Conservation (phyloP, 2,329 filamentous ascomycete genomes). For the Helotiales sp. region DNA sequence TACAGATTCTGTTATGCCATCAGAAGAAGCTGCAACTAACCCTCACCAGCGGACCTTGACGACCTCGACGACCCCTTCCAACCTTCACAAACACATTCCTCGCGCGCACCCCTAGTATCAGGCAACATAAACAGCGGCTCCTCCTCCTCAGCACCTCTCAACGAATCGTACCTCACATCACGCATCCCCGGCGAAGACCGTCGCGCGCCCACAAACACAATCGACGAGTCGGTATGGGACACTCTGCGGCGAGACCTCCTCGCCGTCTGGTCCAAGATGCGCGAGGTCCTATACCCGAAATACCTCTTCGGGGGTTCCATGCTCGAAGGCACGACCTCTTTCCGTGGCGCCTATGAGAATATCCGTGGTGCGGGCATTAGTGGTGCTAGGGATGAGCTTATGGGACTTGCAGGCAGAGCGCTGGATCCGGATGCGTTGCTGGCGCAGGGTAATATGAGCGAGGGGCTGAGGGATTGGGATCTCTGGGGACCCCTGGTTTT, state of each 20-base stretch:
- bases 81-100: conserved; percentile 66
- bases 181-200: conserved; percentile 93
- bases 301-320: conserved; percentile 80
- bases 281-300: conserved; percentile 93
- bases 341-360: conserved; percentile 66
- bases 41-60: conserved; percentile 53
- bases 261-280: conserved; percentile 97
- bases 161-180: conserved; percentile 84
- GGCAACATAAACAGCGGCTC: conserved; percentile 73
- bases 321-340: conserved; percentile 59
- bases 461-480: conserved; percentile 94
- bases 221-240: conserved; percentile 97
- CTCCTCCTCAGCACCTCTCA: conserved; percentile 59
- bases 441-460: conserved; percentile 75
- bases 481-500: conserved; percentile 97
- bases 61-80: conserved; percentile 94
- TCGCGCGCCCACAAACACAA: conserved; percentile 85
- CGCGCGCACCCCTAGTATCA: conserved; percentile 74
- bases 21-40: conserved; percentile 24
- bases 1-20: conserved; percentile 5
- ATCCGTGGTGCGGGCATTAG: conserved; percentile 62
- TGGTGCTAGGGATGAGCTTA: conserved; percentile 66
- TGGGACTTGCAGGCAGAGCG: conserved; percentile 63
- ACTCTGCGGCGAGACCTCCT: conserved; percentile 91
- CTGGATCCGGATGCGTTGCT: conserved; percentile 67